Conservation (phyloP, 805 yeast genomes). For the Wickerhamomyces queroliae region DNA sequence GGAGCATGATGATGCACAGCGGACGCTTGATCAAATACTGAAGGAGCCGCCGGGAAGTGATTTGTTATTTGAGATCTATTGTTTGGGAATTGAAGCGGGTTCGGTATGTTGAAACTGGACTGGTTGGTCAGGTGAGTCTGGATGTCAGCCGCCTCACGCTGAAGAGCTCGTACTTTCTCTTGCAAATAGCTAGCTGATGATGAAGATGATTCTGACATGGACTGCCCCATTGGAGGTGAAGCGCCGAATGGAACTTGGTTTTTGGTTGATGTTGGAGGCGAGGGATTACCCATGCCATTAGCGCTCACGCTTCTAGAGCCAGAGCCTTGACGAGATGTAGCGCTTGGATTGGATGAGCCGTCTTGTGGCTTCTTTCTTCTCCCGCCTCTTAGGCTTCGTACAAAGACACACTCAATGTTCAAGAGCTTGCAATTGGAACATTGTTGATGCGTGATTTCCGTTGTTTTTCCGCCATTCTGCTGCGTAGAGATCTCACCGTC, state of each 20-base stretch:
- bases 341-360: neutral
- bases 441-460: constrained; percentile 20
- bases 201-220: constrained; percentile 3
- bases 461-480: constrained; percentile 18
- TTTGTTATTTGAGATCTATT: neutral
- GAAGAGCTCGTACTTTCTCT: constrained; percentile 17
- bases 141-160: constrained; percentile 17
- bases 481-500: constrained; percentile 45
- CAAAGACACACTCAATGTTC: constrained; percentile 48
- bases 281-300: neutral
- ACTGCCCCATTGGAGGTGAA: constrained; percentile 4
- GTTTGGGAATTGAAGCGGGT: neutral
- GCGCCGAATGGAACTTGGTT: constrained; percentile 1
- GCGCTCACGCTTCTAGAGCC: neutral
- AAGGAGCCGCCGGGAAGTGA: neutral
- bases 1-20: neutral
- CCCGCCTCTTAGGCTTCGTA: constrained; percentile 54
- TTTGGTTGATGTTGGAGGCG: neutral
- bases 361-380: constrained; percentile 28
- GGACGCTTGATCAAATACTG: no score
- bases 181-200: constrained; percentile 7
- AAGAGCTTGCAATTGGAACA: constrained; percentile 47
- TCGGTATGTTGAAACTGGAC: neutral
- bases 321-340: constrained; percentile 6
- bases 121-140: constrained; percentile 13